Evolutionary conservation across 1,284 basidiomycete species (phyloP).

Genomic region (Trametes versicolor): DNA sequence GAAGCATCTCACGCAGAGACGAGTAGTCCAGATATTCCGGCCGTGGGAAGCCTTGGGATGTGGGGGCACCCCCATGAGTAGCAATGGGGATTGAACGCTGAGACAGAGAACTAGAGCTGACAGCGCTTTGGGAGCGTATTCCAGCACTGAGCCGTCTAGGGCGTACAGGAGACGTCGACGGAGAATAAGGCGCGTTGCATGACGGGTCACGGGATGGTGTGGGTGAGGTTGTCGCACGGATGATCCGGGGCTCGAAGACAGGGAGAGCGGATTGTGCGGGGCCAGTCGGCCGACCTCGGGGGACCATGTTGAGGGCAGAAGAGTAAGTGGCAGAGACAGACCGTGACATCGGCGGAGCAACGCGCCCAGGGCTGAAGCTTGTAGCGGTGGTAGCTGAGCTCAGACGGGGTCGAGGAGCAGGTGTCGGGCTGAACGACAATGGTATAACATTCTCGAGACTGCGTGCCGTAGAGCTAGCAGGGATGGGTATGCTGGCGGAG

Average conservation of each 20-base stretch:
- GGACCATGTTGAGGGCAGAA: slow-evolving; percentile 22
- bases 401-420: slow-evolving; percentile 33
- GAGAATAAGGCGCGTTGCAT: slow-evolving; percentile 41
- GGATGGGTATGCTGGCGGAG: slow-evolving; percentile 72
- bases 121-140: slow-evolving; percentile 28
- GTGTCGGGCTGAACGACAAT: slow-evolving; percentile 59
- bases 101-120: slow-evolving; percentile 16
- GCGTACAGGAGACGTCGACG: slow-evolving; percentile 51
- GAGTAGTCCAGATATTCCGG: slow-evolving; percentile 82
- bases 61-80: slow-evolving; percentile 17
- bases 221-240: slow-evolving; percentile 57
- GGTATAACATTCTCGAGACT: slow-evolving; percentile 71
- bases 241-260: slow-evolving; percentile 70
- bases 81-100: slow-evolving; percentile 21
- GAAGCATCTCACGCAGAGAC: slow-evolving; percentile 71
- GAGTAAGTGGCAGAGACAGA: slow-evolving; percentile 33
- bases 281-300: slow-evolving; percentile 24
- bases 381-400: slow-evolving; percentile 22
- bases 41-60: slow-evolving; percentile 60
- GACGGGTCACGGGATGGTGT: slow-evolving; percentile 34
- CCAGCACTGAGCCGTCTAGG: slow-evolving; percentile 49
- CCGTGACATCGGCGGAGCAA: slow-evolving; percentile 24
- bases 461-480: slow-evolving; percentile 58
- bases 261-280: slow-evolving; percentile 31
- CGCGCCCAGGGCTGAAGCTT: slow-evolving; percentile 23